These are phyloP conservation scores for Yueomyces sinensis DNA, from an alignment of 805 yeast genomes.

Conservation along the genomic window DNA sequence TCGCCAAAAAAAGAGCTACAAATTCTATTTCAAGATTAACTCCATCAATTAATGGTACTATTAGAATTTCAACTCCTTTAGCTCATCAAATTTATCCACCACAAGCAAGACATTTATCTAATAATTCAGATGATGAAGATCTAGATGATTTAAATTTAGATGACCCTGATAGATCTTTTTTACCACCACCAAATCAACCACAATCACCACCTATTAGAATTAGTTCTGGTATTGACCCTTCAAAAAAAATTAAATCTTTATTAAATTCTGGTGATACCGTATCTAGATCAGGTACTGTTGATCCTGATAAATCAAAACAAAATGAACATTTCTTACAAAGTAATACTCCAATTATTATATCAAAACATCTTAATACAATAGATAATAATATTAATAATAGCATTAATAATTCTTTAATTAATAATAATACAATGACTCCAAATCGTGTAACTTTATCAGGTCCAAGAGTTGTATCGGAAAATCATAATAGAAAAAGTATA, in stretches of 20 bases:
- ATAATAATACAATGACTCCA: constrained; percentile 16
- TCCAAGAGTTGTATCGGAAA: constrained; percentile 18
- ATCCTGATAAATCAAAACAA: constrained; percentile 25
- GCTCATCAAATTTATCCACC: constrained; percentile 28
- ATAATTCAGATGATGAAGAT: constrained; percentile 17
- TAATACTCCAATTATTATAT: constrained; percentile 21
- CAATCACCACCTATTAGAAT: constrained; percentile 27
- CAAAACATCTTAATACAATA: too few relatives aligned
- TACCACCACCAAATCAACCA: constrained; percentile 27
- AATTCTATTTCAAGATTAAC: constrained; percentile 4
- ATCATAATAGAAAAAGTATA: constrained; percentile 1
- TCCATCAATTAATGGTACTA: constrained; percentile 4
- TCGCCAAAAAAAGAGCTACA: constrained; percentile 14
- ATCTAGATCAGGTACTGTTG: constrained; percentile 25
- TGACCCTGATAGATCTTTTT: constrained; percentile 20
- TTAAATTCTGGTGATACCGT: constrained; percentile 26
- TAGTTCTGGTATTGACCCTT: constrained; percentile 22
- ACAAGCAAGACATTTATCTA: constrained; percentile 5
- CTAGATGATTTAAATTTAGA: constrained; percentile 20
- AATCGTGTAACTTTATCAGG: constrained; percentile 15
- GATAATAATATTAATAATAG: too few relatives aligned
- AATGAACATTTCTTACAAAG: constrained; percentile 21
- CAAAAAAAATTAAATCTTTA: constrained; percentile 19
- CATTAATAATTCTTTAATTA: constrained; percentile 16
- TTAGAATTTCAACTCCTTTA: constrained; percentile 28